A percentile compares a stretch with the other conserved stretches of the same genome.
These are phyloP conservation scores for Aspergillus bertholletiae DNA, from an alignment of 495 filamentous ascomycete species.

Conservation along the genomic window DNA sequence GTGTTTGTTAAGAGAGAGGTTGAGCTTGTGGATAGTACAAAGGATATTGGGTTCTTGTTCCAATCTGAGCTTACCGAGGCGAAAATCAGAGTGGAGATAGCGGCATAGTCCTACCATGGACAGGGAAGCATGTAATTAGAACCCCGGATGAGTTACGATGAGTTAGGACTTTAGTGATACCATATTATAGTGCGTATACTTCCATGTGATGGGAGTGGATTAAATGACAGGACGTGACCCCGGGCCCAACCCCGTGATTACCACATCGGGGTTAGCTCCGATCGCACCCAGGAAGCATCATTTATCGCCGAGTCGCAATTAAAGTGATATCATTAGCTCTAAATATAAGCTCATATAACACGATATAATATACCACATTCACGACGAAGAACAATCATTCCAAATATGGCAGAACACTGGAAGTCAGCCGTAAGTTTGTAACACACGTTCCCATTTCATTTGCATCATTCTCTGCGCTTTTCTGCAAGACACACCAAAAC, in stretches of 20 bases:
- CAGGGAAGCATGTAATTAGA: neutral
- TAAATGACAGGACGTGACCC: no score
- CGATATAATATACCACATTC: no score
- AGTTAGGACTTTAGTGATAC: no score
- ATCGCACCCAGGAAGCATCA: neutral
- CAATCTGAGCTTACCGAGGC: constrained; percentile 60
- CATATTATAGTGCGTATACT: neutral
- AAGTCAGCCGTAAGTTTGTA: constrained; percentile 75
- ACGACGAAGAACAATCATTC: neutral
- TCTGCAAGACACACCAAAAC: neutral
- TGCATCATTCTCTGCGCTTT: neutral
- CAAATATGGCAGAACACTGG: constrained; percentile 92
- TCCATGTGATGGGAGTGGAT: no score
- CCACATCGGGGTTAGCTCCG: constrained; percentile 10
- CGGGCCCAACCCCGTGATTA: constrained; percentile 3
- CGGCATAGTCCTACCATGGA: neutral
- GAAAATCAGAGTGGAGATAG: constrained; percentile 61
- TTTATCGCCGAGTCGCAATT: neutral
- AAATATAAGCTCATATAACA: no score
- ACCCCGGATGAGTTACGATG: neutral
- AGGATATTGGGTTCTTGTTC: constrained; percentile 77
- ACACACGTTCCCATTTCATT: neutral
- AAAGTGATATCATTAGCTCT: neutral
- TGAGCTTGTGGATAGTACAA: constrained; percentile 76
- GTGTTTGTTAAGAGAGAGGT: constrained; percentile 69